Evolutionary conservation across 2,329 filamentous ascomycete genomes (phyloP).

Genomic region (Verticillium zaregamsianum): DNA sequence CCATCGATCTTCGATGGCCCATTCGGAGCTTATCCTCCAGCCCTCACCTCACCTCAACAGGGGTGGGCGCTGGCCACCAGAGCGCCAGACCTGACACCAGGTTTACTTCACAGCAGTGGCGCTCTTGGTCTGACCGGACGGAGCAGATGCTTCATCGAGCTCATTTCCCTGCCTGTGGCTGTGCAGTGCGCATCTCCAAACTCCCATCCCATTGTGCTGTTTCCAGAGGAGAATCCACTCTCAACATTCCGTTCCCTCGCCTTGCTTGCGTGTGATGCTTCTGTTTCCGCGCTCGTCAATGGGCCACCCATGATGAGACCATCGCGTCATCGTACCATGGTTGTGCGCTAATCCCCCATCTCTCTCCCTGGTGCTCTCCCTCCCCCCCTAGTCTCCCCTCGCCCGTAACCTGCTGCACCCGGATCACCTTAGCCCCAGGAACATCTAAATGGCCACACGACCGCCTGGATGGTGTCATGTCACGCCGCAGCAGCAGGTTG

Average conservation of each 20-base stretch:
- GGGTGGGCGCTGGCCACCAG: neutral
- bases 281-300: neutral
- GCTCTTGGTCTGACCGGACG: neutral
- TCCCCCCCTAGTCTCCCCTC: neutral
- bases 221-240: neutral
- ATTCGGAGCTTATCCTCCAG: neutral
- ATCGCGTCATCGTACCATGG: neutral
- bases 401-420: neutral
- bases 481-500: too few species aligned
- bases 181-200: neutral
- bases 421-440: neutral
- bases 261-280: neutral
- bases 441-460: conserved; percentile 1
- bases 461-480: neutral
- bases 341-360: neutral
- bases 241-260: neutral
- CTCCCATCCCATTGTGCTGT: neutral
- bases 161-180: neutral
- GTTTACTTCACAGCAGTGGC: neutral
- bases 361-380: neutral
- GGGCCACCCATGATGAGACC: neutral
- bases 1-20: neutral
- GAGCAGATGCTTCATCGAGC: neutral
- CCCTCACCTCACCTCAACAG: neutral
- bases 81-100: neutral